Percentiles rank a stretch among this genome's conserved stretches.
Evolutionary conservation across 2,329 filamentous ascomycete species (phyloP).

Genomic region (Colletotrichum plurivorum): DNA sequence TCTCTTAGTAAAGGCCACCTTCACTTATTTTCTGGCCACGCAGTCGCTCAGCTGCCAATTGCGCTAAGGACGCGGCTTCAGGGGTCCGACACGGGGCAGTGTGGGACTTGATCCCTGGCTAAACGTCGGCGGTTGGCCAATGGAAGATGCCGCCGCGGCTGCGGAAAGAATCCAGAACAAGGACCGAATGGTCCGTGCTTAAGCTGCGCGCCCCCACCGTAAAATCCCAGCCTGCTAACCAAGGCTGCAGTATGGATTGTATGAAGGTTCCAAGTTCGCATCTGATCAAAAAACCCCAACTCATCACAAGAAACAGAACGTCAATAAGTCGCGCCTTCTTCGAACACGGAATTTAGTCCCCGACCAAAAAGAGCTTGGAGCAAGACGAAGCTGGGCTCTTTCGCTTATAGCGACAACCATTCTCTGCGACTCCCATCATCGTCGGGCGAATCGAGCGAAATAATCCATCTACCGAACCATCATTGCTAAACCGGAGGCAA

Average conservation of each 20-base stretch:
- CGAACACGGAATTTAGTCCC: not conserved
- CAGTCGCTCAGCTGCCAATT: constrained; percentile 31
- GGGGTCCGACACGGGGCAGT: constrained; percentile 35
- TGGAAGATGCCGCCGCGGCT: constrained; percentile 27
- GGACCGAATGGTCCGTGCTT: constrained; percentile 25
- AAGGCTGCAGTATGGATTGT: not conserved
- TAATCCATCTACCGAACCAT: not conserved
- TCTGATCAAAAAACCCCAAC: not conserved
- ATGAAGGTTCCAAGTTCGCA: not conserved
- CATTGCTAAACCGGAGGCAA: constrained; percentile 46
- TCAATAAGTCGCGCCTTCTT: constrained; percentile 1
- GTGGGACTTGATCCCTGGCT: constrained; percentile 18
- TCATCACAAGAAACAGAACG: constrained; percentile 7
- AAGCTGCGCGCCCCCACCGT: constrained; percentile 35
- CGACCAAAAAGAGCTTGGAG: not conserved
- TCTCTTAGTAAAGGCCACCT: constrained; percentile 51
- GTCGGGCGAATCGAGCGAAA: not conserved
- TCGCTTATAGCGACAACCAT: no score
- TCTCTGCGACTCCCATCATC: no score
- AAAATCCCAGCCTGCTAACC: constrained; percentile 40
- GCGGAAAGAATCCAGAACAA: constrained; percentile 19
- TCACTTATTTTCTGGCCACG: constrained; percentile 48
- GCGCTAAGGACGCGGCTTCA: constrained; percentile 34
- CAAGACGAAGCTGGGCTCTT: no score
- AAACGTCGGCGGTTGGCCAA: constrained; percentile 34